Evolutionary conservation across 306 rosid genomes (phyloP).

Genomic region (Vachellia collinsii): DNA sequence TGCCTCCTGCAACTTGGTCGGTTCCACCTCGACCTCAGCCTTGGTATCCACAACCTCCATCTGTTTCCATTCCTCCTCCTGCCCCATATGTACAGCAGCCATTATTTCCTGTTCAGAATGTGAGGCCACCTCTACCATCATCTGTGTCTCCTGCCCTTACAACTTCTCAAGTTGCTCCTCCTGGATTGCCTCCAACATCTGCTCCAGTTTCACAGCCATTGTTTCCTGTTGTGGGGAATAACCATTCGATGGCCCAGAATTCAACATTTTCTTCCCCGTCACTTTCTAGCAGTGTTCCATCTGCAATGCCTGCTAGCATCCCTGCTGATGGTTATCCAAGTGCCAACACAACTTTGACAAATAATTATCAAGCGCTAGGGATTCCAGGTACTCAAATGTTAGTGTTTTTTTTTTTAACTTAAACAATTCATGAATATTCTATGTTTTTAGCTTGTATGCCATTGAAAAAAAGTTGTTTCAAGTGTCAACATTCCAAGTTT

Average conservation of each 20-base stretch:
- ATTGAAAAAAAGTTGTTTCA: neutral
- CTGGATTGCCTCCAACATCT: conserved; percentile 79
- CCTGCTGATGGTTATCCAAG: conserved; percentile 61
- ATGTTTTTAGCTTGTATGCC: neutral
- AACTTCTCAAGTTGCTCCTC: conserved; percentile 70
- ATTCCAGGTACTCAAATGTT: conserved; percentile 55
- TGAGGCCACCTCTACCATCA: conserved; percentile 69
- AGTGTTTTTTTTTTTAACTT: neutral
- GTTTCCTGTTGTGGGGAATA: conserved; percentile 90
- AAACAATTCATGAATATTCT: conserved; percentile 10
- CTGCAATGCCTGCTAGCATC: conserved; percentile 45
- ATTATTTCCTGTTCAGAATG: conserved; percentile 93
- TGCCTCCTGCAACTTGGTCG: conserved; percentile 73
- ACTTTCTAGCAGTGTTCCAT: conserved; percentile 58
- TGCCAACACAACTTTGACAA: conserved; percentile 49
- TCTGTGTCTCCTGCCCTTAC: conserved; percentile 57
- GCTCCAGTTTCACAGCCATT: conserved; percentile 90
- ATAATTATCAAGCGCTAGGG: conserved; percentile 49
- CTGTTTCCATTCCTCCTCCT: conserved; percentile 77
- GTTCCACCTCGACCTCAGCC: conserved; percentile 87
- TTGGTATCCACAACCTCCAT: conserved; percentile 80
- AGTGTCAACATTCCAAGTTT: neutral
- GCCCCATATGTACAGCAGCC: conserved; percentile 79
- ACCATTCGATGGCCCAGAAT: conserved; percentile 58
- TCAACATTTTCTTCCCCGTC: conserved; percentile 66